Evolutionary conservation across 768 basidiomycete genomes (phyloP).

Genomic region (Lactarius trivialis): DNA sequence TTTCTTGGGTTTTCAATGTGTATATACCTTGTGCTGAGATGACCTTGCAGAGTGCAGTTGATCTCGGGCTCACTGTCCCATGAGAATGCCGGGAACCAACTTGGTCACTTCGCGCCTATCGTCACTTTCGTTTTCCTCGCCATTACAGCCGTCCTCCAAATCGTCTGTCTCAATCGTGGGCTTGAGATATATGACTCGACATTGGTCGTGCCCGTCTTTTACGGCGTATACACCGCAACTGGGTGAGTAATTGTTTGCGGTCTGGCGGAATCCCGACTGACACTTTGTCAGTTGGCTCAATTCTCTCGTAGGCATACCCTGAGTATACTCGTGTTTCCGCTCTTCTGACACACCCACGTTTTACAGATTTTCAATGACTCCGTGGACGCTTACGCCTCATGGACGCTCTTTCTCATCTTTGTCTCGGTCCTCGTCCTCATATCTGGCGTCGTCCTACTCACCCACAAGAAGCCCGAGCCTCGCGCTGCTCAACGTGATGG

Average conservation of each 20-base stretch:
- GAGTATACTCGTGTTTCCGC: background rate
- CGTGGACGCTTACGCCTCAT: slow-evolving; percentile 77
- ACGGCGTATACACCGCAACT: slow-evolving; percentile 82
- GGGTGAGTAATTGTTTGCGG: slow-evolving; percentile 43
- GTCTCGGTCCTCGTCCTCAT: slow-evolving; percentile 82
- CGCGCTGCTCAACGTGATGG: slow-evolving; percentile 28
- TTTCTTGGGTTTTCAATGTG: background rate
- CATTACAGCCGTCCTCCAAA: slow-evolving; percentile 80
- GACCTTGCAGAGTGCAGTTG: slow-evolving; percentile 58
- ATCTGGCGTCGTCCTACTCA: slow-evolving; percentile 86
- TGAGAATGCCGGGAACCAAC: slow-evolving; percentile 79
- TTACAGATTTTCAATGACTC: slow-evolving; percentile 72
- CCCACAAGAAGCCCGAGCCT: slow-evolving; percentile 81
- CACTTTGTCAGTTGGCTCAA: slow-evolving; percentile 46
- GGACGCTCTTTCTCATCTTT: slow-evolving; percentile 86
- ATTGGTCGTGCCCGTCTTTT: slow-evolving; percentile 90
- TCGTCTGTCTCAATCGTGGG: slow-evolving; percentile 85
- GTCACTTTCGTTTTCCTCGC: slow-evolving; percentile 54
- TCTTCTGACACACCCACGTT: background rate
- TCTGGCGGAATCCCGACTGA: background rate
- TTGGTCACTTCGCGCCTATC: slow-evolving; percentile 74
- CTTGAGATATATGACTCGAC: slow-evolving; percentile 88
- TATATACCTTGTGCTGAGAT: background rate
- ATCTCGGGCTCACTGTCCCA: slow-evolving; percentile 71
- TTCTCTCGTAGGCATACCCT: slow-evolving; percentile 36